Percentiles rank a stretch among this genome's conserved stretches.
Conservation (phyloP, 208 protist species). For the Leishmania tarentolae region DNA sequence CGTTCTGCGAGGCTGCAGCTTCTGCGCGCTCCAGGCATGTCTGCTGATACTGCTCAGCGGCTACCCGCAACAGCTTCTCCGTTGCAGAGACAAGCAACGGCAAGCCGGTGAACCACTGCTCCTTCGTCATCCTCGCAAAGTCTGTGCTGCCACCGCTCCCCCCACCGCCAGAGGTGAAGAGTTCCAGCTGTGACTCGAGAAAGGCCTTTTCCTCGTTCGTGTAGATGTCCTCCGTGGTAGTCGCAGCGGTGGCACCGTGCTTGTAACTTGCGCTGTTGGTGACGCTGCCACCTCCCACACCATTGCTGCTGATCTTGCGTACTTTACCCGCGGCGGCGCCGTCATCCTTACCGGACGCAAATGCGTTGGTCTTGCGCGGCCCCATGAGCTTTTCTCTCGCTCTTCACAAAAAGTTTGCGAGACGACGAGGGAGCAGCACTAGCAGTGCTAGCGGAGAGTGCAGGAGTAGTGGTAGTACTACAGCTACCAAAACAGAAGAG, state of each 20-base stretch:
- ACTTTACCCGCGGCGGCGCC: constrained; percentile 20
- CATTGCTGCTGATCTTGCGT: constrained; percentile 12
- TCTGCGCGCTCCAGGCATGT: constrained; percentile 20
- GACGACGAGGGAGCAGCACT: background rate
- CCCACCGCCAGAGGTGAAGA: constrained; percentile 16
- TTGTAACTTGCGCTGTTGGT: constrained; percentile 6
- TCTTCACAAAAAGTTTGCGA: background rate
- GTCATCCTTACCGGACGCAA: constrained; percentile 29
- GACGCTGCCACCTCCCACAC: background rate
- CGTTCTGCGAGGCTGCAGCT: background rate
- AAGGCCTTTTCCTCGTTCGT: constrained; percentile 31
- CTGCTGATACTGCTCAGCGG: constrained; percentile 41
- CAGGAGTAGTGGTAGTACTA: background rate
- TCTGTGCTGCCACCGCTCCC: background rate
- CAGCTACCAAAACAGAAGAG: background rate
- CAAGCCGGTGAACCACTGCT: constrained; percentile 28
- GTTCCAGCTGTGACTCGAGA: constrained; percentile 19
- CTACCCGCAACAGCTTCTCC: constrained; percentile 35
- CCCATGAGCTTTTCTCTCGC: constrained; percentile 13
- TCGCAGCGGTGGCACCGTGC: background rate
- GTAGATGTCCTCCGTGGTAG: constrained; percentile 16
- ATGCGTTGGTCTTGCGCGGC: constrained; percentile 29
- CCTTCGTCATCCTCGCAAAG: constrained; percentile 22
- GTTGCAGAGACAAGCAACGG: constrained; percentile 26
- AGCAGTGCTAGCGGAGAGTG: background rate